Base-by-base conservation (phyloP, 805 yeast genomes). In the Candida lessepsii region DNA sequence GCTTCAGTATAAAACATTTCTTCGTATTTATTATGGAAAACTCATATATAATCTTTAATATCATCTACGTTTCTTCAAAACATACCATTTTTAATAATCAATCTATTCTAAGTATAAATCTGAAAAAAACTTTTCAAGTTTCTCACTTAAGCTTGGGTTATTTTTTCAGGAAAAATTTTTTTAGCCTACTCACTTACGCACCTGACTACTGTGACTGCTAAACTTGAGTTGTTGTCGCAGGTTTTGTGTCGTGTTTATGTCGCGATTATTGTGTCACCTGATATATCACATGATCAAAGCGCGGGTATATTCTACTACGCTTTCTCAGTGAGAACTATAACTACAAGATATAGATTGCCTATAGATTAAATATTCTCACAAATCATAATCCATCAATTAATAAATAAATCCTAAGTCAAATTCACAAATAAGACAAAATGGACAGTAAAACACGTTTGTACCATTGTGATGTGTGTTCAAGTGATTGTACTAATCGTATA, bases 381-480 rank as follows among this genome's bases (percentile, higher is more conserved):
- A 20, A 20, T 9, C 5, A 6, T 20, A 20, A 25, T 25, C 19
- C 11, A 30, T 19, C 24, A 19, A 30, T 30, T 24, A 30, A 30
- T 28, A 9, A 28, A 5, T 10, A 28, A n/a, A n/a, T n/a, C n/a
- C n/a, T n/a, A n/a, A n/a, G n/a, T n/a, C n/a, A n/a, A n/a, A 6
- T 5, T 11, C 23, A 29, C 5, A 17, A 16, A 11, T 5, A 21
- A 14, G n/a, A 16, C n/a, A 24, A 18, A 17, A 68, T 69, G 73
- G 74, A 68, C 36, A 40, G 52, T 29, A 67, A 67, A 45, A 60
- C 63, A 40, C 56, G 63, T 42, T 56, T 67, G 54, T 88, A 78
- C 60, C 96, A 88, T 58, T 93, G 99, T 65, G 99, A 93, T 63
- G 88, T 88, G 9, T 93, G 99, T 58, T 83, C 96, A n/a, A 75